These are phyloP conservation scores for Mortierella sp. DNA, from an alignment of 371 early-diverging fungal genomes.

Conservation along the genomic window DNA sequence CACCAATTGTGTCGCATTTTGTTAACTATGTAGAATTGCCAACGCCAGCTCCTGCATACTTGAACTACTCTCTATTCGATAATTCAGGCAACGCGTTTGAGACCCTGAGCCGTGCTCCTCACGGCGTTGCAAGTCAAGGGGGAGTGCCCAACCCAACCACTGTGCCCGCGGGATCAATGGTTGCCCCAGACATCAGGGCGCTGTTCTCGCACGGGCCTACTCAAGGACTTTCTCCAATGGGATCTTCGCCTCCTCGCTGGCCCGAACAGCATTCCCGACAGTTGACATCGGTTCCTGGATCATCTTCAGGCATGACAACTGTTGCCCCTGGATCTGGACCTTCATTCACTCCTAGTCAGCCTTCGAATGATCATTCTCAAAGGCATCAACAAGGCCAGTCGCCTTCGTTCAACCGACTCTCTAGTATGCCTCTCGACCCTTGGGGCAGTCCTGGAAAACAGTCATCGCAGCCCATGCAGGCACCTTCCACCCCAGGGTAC, in stretches of 20 bases:
- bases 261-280: conserved; percentile 46
- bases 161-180: conserved; percentile 39
- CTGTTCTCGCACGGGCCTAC: conserved; percentile 40
- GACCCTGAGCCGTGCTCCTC: conserved; percentile 23
- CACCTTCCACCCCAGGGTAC: conserved; percentile 23
- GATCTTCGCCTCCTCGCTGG: conserved; percentile 55
- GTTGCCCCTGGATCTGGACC: conserved; percentile 17
- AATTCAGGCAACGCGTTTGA: conserved; percentile 54
- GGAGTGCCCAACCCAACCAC: conserved; percentile 12
- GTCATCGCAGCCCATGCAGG: conserved; percentile 26
- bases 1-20: background rate
- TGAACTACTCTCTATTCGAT: conserved; percentile 52
- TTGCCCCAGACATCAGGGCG: conserved; percentile 40
- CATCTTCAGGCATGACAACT: conserved; percentile 13
- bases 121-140: background rate
- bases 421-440: conserved; percentile 46
- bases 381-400: conserved; percentile 17
- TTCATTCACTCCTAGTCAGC: conserved; percentile 19
- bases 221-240: conserved; percentile 33
- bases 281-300: conserved; percentile 31
- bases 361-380: conserved; percentile 1
- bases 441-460: conserved; percentile 49
- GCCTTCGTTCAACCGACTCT: conserved; percentile 30
- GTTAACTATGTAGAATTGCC: conserved; percentile 24
- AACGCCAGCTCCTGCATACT: conserved; percentile 34